phyloP scores from a whole-genome alignment of 768 basidiomycete genomes.

The Coprinopsis sp. region DNA sequence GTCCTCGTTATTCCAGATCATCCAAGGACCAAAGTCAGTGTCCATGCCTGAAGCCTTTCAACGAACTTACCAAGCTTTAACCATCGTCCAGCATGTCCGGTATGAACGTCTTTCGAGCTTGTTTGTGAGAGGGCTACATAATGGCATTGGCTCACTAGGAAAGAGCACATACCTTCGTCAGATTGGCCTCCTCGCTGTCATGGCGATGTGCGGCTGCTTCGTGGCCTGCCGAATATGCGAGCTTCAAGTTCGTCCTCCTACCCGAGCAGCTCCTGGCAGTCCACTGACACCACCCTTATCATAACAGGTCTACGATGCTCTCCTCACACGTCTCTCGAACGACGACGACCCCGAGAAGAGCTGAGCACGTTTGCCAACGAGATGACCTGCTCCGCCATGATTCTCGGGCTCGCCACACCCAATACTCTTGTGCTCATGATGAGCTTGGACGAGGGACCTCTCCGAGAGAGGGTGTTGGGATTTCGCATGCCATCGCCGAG shows the following conservation, averaged over 20 bases:
- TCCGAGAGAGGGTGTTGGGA: constrained; percentile 74
- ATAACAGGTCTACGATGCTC: constrained; percentile 71
- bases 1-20: constrained; percentile 82
- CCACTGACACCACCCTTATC: background rate
- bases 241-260: constrained; percentile 71
- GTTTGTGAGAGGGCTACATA: background rate
- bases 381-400: constrained; percentile 91
- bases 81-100: constrained; percentile 39
- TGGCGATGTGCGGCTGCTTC: constrained; percentile 89
- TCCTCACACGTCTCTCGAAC: constrained; percentile 86
- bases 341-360: constrained; percentile 90
- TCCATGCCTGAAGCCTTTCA: background rate
- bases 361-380: constrained; percentile 95
- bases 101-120: constrained; percentile 10
- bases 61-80: background rate
- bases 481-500: constrained; percentile 81
- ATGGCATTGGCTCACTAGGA: constrained; percentile 33
- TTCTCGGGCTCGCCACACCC: constrained; percentile 70
- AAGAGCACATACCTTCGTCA: constrained; percentile 94
- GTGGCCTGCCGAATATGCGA: constrained; percentile 93
- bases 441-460: constrained; percentile 93
- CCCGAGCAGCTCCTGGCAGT: no score
- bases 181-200: constrained; percentile 73
- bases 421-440: constrained; percentile 83
- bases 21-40: constrained; percentile 85